A percentile compares a stretch with the other conserved stretches of the same genome.
These are phyloP conservation scores for Syzygium syzygioides DNA, from an alignment of 441 rosid genomes.

Conservation along the genomic window DNA sequence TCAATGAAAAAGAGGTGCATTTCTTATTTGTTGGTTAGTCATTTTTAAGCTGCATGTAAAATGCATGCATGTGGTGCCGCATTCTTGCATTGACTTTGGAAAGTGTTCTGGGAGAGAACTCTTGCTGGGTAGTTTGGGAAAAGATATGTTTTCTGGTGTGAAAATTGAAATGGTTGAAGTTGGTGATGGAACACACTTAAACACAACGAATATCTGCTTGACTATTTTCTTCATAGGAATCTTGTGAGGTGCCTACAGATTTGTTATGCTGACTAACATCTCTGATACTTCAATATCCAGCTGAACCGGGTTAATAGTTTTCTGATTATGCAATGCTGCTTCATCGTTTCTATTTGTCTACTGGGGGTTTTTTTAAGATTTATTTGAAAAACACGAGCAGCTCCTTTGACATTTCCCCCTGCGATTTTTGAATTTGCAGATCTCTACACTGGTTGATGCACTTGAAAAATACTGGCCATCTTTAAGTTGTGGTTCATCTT, in stretches of 20 bases:
- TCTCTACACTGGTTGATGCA: slow-evolving; percentile 49
- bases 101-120: background rate
- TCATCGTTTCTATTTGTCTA: background rate
- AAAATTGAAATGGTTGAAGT: background rate
- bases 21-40: background rate
- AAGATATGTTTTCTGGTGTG: background rate
- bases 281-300: background rate
- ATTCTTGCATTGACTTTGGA: background rate
- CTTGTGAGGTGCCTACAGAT: background rate
- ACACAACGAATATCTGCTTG: background rate
- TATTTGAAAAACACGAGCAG: background rate
- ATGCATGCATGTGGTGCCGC: background rate
- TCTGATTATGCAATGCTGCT: background rate
- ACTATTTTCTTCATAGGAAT: background rate
- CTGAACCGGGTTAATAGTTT: background rate
- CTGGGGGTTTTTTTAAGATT: background rate
- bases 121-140: background rate
- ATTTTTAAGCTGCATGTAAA: background rate
- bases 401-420: background rate
- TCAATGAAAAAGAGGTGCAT: slow-evolving; percentile 65
- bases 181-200: background rate
- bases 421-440: slow-evolving; percentile 27
- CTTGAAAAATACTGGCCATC: slow-evolving; percentile 86
- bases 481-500: slow-evolving; percentile 60
- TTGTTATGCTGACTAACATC: background rate